Percentiles rank a stretch among this genome's conserved stretches.
These are phyloP conservation scores for Claviceps quebecensis DNA, from an alignment of 2,329 filamentous ascomycete species.

Conservation along the genomic window DNA sequence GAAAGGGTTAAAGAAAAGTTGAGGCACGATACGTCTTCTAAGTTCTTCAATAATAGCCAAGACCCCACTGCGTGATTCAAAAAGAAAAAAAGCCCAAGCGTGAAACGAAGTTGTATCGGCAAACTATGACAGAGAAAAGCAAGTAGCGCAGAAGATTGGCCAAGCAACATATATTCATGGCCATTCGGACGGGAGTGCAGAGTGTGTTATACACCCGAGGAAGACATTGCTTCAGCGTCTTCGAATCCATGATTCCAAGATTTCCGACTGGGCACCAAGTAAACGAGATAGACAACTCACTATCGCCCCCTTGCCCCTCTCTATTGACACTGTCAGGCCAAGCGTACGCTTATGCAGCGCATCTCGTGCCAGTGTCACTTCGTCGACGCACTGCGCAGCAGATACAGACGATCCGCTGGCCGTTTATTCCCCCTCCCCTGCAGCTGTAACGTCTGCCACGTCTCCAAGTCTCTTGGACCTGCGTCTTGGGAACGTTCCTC, in stretches of 20 bases:
- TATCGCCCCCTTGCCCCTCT: not conserved
- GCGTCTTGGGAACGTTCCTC: no score
- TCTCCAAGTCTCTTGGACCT: no score
- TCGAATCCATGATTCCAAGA: not conserved
- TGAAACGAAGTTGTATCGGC: not conserved
- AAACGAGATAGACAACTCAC: not conserved
- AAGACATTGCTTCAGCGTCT: not conserved
- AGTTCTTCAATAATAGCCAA: not conserved
- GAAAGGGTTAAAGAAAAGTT: not conserved
- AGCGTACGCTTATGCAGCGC: not conserved
- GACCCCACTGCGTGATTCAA: not conserved
- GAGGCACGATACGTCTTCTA: not conserved
- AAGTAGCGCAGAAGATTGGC: not conserved
- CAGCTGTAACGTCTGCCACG: no score
- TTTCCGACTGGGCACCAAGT: not conserved
- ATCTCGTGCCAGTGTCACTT: slow-evolving; percentile 1
- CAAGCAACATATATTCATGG: not conserved
- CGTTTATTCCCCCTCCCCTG: not conserved
- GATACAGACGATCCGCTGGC: not conserved
- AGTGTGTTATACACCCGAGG: not conserved
- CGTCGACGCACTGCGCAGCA: not conserved
- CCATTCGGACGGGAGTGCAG: not conserved
- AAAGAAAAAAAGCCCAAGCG: not conserved
- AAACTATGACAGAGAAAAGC: not conserved
- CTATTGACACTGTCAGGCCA: not conserved